These are phyloP conservation scores for Glaciozyma antarctica DNA, from an alignment of 768 basidiomycete genomes.

Conservation along the genomic window DNA sequence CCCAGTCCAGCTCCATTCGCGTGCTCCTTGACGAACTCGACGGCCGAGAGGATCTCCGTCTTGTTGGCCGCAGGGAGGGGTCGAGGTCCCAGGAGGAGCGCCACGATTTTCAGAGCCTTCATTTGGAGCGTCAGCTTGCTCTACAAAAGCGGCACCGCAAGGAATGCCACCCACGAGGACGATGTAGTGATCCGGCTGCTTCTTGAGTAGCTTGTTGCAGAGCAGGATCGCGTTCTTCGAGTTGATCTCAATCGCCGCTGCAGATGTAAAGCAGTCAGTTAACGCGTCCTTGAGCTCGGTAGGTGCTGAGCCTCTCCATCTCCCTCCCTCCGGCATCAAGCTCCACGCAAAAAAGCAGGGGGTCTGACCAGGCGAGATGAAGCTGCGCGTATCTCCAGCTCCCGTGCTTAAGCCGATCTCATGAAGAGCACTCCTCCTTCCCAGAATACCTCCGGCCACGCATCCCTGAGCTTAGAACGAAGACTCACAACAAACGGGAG, in stretches of 20 bases:
- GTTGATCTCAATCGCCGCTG: slow-evolving; percentile 17
- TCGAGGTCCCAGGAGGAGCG: slow-evolving; percentile 7
- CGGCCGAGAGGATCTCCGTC: slow-evolving; percentile 7
- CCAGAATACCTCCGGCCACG: too few relatives aligned
- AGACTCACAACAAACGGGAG: not conserved
- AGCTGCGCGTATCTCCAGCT: too few relatives aligned
- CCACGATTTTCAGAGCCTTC: slow-evolving; percentile 24
- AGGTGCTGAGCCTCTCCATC: too few relatives aligned
- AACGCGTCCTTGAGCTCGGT: too few relatives aligned
- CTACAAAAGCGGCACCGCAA: not conserved
- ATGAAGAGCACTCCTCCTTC: too few relatives aligned
- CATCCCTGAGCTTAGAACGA: not conserved
- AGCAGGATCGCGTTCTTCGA: slow-evolving; percentile 22
- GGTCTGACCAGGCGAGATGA: too few relatives aligned
- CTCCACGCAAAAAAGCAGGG: too few relatives aligned
- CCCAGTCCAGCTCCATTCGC: slow-evolving; percentile 4
- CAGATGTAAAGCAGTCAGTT: not conserved
- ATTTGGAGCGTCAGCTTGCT: not conserved
- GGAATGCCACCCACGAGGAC: slow-evolving; percentile 9
- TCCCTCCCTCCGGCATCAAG: too few relatives aligned
- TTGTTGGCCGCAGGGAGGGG: not conserved
- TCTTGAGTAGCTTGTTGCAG: slow-evolving; percentile 20
- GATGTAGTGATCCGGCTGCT: slow-evolving; percentile 3
- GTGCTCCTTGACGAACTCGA: slow-evolving; percentile 8
- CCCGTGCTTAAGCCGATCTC: too few relatives aligned